Evolutionary conservation across 169 alveolate genomes (phyloP), one percentile per base, ranked within the genome.

Genomic region (Plasmodium gaboni): DNA sequence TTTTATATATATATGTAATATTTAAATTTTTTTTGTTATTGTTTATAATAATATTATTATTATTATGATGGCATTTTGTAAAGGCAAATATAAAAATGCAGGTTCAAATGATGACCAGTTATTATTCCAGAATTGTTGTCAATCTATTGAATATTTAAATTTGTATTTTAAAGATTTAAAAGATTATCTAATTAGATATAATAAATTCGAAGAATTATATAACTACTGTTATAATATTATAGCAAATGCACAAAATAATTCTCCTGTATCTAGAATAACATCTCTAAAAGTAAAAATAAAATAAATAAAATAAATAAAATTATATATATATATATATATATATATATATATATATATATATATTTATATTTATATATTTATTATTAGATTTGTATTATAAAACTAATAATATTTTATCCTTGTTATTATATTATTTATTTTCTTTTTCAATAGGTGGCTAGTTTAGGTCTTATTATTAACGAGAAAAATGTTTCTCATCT

Each of bases 81-180:
- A 64, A n/a, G 65, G 38, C n/a, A 76, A 64, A 42, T 50, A 76
- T 12, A 63, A 76, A 64, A 76, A 63, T 53, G 24, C 67, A 7
- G 73, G 57, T 1, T 61, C 76, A 26, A 69, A 48, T 4, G 76
- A 63, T 3, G 76, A 76, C 17, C 46, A 76, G 17, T 10, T 76
- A 17, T 50, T 76, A 4, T 76, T 46, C 19, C 63, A 76, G 32
- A 64, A 73, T 1, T 76, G 88, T 53, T 63, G 76, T 4, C 67
- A 76, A n/a, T 76, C 88, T 7, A 61, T 53, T 1, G 88, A 76
- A 48, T 63, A 76, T 76, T 71, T 76, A 1, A 73, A 76, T 50
- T 8, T 63, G 48, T 76, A 76, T 76, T 76, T 76, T 63, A 63
- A 46, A 3, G 88, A 76, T 8, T 28, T 76, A 55, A 76, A 46